These are phyloP conservation scores for Asterella californica DNA, from an alignment of 225 moss, liverwort and hornwort species.

Conservation along the genomic window DNA sequence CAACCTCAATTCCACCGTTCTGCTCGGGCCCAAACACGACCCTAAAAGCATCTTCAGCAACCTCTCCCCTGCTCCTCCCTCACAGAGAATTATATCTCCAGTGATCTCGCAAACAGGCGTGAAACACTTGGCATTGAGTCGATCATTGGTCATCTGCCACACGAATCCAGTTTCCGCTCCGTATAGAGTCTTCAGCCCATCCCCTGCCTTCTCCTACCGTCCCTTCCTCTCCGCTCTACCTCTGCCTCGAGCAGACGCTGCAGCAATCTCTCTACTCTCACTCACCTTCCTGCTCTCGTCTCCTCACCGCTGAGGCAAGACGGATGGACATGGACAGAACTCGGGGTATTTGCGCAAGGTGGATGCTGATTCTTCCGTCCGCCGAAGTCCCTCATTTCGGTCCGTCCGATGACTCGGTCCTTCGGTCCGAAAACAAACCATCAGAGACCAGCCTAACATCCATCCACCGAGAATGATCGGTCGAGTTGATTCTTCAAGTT, in stretches of 20 bases:
- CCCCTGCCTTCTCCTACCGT: constrained; percentile 4
- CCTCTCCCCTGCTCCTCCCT: neutral
- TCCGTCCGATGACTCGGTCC: neutral
- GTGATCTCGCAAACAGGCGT: constrained; percentile 17
- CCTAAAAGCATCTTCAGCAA: constrained; percentile 6
- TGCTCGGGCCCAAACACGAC: neutral
- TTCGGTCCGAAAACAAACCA: neutral
- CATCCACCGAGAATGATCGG: neutral
- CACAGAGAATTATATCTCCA: constrained; percentile 15
- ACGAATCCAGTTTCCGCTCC: neutral
- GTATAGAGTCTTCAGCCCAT: neutral
- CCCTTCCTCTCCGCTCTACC: neutral
- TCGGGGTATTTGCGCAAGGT: neutral
- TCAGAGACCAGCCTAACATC: neutral
- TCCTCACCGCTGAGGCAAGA: neutral
- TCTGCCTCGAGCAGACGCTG: constrained; percentile 13
- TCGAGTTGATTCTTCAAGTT: neutral
- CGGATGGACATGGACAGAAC: constrained; percentile 6
- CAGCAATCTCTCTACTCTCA: constrained; percentile 1
- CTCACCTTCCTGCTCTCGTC: neutral
- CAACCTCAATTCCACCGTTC: neutral
- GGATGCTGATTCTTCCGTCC: neutral
- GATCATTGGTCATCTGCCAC: constrained; percentile 4
- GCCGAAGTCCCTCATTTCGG: neutral
- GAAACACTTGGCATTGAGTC: constrained; percentile 4